Percentiles rank a stretch among this genome's conserved stretches.
phyloP scores from a whole-genome alignment of 768 basidiomycete species.

The Porphyrellus cyaneotinctus region DNA sequence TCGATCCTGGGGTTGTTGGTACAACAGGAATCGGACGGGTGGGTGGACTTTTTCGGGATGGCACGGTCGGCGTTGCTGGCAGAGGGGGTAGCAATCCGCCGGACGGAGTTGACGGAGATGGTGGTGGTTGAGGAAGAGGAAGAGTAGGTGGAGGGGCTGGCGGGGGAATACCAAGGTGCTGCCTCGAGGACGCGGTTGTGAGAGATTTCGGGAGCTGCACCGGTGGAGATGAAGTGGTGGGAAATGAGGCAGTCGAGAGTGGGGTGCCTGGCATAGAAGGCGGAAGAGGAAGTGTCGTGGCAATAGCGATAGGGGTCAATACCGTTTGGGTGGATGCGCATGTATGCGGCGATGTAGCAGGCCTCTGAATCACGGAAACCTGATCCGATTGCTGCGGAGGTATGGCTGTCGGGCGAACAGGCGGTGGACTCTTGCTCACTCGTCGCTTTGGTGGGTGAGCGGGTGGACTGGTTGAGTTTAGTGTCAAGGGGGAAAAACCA shows the following conservation, averaged over 20 bases:
- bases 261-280: conserved; percentile 20
- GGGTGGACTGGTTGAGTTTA: conserved; percentile 21
- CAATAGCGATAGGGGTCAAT: conserved; percentile 2
- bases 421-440: conserved; percentile 29
- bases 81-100: neutral
- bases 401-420: conserved; percentile 7
- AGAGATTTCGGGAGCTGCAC: conserved; percentile 8
- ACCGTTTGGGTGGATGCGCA: conserved; percentile 5
- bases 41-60: conserved; percentile 12
- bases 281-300: conserved; percentile 12
- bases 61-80: neutral
- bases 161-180: conserved; percentile 28
- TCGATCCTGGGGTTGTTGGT: conserved; percentile 7
- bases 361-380: neutral
- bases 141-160: conserved; percentile 30
- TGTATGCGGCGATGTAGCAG: conserved; percentile 10
- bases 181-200: conserved; percentile 18
- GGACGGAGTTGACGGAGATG: conserved; percentile 8
- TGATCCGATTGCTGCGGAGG: conserved; percentile 12
- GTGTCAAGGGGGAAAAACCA: conserved; percentile 26
- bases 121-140: conserved; percentile 29
- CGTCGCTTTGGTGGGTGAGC: conserved; percentile 17
- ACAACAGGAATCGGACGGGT: conserved; percentile 14
- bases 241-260: conserved; percentile 14
- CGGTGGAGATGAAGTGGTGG: neutral